Evolutionary conservation across 1,284 basidiomycete species (phyloP), one percentile per base, ranked within the genome.

Genomic region (Cryptococcus sp.): DNA sequence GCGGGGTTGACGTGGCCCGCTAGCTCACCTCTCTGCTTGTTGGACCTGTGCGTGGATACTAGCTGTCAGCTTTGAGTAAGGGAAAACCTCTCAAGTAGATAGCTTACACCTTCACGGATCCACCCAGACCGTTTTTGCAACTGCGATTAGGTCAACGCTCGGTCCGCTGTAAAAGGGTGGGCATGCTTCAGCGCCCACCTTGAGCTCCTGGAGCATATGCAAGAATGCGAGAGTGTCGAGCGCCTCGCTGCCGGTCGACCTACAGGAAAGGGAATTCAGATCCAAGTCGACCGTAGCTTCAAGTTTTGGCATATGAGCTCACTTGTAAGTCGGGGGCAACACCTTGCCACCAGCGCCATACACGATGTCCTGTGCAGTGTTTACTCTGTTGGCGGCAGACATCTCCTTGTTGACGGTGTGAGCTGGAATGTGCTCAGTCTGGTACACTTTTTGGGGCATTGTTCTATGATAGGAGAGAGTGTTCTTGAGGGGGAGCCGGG

Each of bases 81-180:
- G 24, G 51, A 48, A 1, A n/a, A 36, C n/a, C 23, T 43, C 36
- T 20, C 5, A 3, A 36, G 3, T 21, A 48, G 23, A 24, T 3
- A 45, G 63, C 81, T 70, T 69, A 89, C 90, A 46, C 87, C 83
- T 67, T 90, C 82, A 62, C 92, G 83, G 24, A 92, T 83, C 92
- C 93, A 96, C 60, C 92, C 93, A 0, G 91, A 94, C n/a, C 92
- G 82, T 75, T 93, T 94, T 72, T 95, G 90, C 0, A 89, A 91
- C 90, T 93, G 63, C 21, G 52, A 12, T 38, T 48, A 46, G n/a
- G 59, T n/a, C 3, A 43, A 18, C 33, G 37, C 49, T 50, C 54
- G 37, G 21, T 13, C 21, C 21, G 8, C 3, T 38, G 43, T 20
- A 11, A 50, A n/a, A 13, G 16, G n/a, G 38, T 7, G 16, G 16